Conservation (phyloP, 257 asterid genomes). For the Primulina huaijiensis region DNA sequence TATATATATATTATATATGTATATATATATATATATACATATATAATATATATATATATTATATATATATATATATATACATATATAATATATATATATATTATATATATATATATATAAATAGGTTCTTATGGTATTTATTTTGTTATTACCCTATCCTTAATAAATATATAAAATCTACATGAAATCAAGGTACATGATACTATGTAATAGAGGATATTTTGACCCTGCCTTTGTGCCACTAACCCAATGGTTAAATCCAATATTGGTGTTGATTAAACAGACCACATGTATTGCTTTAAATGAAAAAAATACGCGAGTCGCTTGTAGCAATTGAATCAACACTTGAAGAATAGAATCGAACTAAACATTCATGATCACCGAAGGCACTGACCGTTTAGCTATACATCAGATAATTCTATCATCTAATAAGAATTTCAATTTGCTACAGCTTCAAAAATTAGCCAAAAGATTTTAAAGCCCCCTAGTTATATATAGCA, state of each 20-base stretch:
- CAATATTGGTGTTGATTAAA: too few species aligned
- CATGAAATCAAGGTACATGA: not conserved
- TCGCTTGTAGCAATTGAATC: too few species aligned
- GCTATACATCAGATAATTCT: not conserved
- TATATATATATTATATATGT: constrained; percentile 16
- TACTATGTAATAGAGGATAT: too few species aligned
- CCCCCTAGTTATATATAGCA: constrained; percentile 27
- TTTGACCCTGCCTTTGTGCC: too few species aligned
- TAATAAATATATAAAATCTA: not conserved
- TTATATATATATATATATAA: too few species aligned
- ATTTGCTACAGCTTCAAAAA: not conserved
- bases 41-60: constrained; percentile 28
- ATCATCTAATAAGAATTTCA: not conserved
- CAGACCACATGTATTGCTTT: too few species aligned
- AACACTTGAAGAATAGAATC: too few species aligned
- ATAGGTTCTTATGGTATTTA: not conserved
- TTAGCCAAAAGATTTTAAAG: constrained; percentile 19
- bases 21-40: too few species aligned
- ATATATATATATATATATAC: too few species aligned
- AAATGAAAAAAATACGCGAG: too few species aligned
- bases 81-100: constrained; percentile 30
- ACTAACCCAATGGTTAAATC: too few species aligned
- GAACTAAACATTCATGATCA: too few species aligned
- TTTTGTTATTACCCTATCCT: not conserved
- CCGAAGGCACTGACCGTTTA: not conserved